Evolutionary conservation across 78 protist genomes (phyloP).

Genomic region (Parvularia atlantis): DNA sequence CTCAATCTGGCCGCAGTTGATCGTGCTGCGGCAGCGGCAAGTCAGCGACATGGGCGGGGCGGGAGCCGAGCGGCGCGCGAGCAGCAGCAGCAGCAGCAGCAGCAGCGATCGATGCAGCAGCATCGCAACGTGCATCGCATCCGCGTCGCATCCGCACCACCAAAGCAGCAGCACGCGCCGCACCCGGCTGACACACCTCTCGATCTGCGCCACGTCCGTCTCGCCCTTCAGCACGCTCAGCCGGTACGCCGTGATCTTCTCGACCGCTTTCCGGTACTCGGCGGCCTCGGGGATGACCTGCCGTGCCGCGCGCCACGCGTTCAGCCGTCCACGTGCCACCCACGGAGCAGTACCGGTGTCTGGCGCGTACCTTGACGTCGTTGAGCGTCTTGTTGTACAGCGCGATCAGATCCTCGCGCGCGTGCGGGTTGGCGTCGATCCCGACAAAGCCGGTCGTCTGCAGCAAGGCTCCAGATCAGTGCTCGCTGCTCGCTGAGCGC

Average conservation of each 20-base stretch:
- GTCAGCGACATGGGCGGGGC: too few relatives aligned
- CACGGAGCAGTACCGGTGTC: too few relatives aligned
- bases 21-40: neutral
- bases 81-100: neutral
- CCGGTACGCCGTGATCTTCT: conserved; percentile 5
- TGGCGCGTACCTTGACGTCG: neutral
- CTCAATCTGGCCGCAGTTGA: conserved; percentile 31
- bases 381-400: conserved; percentile 3
- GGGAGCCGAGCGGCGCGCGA: neutral
- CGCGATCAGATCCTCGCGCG: conserved; percentile 1
- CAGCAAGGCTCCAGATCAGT: too few relatives aligned
- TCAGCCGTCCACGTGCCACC: too few relatives aligned
- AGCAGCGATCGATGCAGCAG: neutral
- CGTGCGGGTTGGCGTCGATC: neutral
- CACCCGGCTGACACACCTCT: neutral
- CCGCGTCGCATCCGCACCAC: neutral
- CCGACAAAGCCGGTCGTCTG: conserved; percentile 8
- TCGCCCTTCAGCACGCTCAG: neutral
- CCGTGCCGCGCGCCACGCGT: too few relatives aligned
- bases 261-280: neutral
- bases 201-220: neutral
- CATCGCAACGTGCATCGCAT: neutral
- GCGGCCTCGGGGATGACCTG: conserved; percentile 5
- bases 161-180: too few relatives aligned
- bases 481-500: too few relatives aligned